Evolutionary conservation across 805 yeast species (phyloP), one percentile per base, ranked within the genome.

Genomic region (Myxozyma mucilagina): DNA sequence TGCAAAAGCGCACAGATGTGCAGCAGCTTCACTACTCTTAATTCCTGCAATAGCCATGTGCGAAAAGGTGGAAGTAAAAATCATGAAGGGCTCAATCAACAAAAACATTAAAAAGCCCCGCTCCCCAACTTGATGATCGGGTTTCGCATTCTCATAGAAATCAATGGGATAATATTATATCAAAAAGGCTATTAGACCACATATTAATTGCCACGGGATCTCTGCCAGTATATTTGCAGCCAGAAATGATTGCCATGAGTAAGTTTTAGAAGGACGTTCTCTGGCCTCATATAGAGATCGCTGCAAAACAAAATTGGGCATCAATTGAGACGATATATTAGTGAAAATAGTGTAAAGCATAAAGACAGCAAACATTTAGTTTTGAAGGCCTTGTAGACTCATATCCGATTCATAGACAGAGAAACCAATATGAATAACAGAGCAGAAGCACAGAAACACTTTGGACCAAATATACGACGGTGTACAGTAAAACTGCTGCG

Each of bases 331-430:
- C 51, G 84, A 70, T 67, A 85, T 68, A 29, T 87, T 84, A 65
- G 79, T 79, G 74, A 84, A 79, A 53, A 81, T 76, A 67, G 83
- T 79, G 45, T 83, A 71, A 68, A 84, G 82, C 90, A 87, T 86
- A 76, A 89, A 89, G 44, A 87, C 71, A 1, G 91, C 79, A 68
- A 87, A 83, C 90, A 88, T 85, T 76, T 87, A 94, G 74, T 89
- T 89, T 73, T 90, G 96, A 68, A 89, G 72, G 70, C 90, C 87
- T 72, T 83, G 89, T 42, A 80, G 69, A 10, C 89, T 79, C 18
- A 79, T 79, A 59, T 78, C 78, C 29, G 89, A 87, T 60, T 85
- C 85, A 73, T 82, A 86, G 73, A 85, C 86, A 4, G 89, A 80
- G 69, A 86, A 84, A 64, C 90, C 90, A 66, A 84, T 84, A 75